phyloP scores from a whole-genome alignment of 106 monocot species.

The Xerophyta viscosa region DNA sequence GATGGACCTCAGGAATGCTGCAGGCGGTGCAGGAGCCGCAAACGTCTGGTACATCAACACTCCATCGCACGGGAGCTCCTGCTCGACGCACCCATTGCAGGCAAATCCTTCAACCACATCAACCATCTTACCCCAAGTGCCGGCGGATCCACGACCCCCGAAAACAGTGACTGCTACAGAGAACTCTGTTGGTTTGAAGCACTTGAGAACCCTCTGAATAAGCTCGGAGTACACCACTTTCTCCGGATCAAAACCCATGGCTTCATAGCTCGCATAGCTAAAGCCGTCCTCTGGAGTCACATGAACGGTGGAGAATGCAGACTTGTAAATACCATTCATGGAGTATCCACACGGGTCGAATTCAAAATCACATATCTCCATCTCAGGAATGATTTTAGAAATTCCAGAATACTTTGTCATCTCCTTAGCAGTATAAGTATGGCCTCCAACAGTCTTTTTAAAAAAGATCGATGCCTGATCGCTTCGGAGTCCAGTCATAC shows the following conservation, averaged over 20 bases:
- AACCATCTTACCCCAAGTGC: conserved; percentile 20
- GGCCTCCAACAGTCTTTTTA: conserved; percentile 33
- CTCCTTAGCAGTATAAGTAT: conserved; percentile 23
- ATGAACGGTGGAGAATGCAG: conserved; percentile 60
- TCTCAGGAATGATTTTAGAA: conserved; percentile 58
- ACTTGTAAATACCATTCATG: conserved; percentile 66
- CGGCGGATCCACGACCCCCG: conserved; percentile 18
- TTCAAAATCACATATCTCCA: conserved; percentile 84
- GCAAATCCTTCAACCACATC: conserved; percentile 14
- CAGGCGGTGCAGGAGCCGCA: conserved; percentile 1
- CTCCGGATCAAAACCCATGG: conserved; percentile 54
- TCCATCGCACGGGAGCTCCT: conserved; percentile 26
- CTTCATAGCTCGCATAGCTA: conserved; percentile 87
- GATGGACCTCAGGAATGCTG: conserved; percentile 32
- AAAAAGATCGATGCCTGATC: conserved; percentile 61
- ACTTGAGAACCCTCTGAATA: conserved; percentile 50
- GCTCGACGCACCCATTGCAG: conserved; percentile 20
- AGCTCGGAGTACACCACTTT: conserved; percentile 16
- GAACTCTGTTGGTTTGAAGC: conserved; percentile 40
- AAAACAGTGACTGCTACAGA: conserved; percentile 42
- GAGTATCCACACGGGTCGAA: conserved; percentile 91
- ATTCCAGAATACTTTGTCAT: conserved; percentile 80
- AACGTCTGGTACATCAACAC: conserved; percentile 36
- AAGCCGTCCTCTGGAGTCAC: conserved; percentile 87
- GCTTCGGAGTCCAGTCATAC: conserved; percentile 77